Base-by-base conservation (phyloP, 2,329 filamentous ascomycete genomes). In the Aspergillus nomiae region DNA sequence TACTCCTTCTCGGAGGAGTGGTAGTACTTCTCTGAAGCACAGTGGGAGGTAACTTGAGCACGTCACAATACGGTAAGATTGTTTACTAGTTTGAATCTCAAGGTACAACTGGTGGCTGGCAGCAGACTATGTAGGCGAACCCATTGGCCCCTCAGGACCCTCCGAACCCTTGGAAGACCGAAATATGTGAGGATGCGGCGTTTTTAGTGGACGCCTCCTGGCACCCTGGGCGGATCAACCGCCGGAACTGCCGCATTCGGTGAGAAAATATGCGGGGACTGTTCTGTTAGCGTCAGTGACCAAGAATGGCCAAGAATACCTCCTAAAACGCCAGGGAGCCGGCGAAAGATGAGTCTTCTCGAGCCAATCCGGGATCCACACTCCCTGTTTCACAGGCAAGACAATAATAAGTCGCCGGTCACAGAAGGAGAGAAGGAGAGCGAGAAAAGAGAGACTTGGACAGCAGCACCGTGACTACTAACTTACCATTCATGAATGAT, bases 211-310 rank as follows among this genome's bases (percentile, higher is more conserved):
- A 56, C 57, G 62, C 50, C 59, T 64, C 56, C 60, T 63, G 59
- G 46, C 54, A 65, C 63, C 61, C 57, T 63, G 63, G 62, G 30
- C 61, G 58, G 65, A 69, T 68, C 62, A 56, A 41, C 66, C 61
- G 43, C 59, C 41, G 19, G 55, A 64, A 63, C 56, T 69, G 51
- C 67, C 61, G 41, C 14, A 61, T 66, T 65, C 45, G 66, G 67
- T 21, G 51, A 4, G 36, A 43, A 58, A 41, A 16, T 65, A 65
- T 69, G 67, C 65, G 67, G 66, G 64, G 66, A 54, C 63, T 38
- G 56, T 59, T 59, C 66, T 62, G 58, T 67, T 59, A 63, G 55
- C 62, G 60, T 53, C 50, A 26, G 21, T 38, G 46, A 61, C 58
- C 59, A 65, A 61, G 55, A 50, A 56, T 51, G 48, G 54, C 66